phyloP scores from a whole-genome alignment of 2,329 filamentous ascomycete genomes.

The Sarocladium kiliense region DNA sequence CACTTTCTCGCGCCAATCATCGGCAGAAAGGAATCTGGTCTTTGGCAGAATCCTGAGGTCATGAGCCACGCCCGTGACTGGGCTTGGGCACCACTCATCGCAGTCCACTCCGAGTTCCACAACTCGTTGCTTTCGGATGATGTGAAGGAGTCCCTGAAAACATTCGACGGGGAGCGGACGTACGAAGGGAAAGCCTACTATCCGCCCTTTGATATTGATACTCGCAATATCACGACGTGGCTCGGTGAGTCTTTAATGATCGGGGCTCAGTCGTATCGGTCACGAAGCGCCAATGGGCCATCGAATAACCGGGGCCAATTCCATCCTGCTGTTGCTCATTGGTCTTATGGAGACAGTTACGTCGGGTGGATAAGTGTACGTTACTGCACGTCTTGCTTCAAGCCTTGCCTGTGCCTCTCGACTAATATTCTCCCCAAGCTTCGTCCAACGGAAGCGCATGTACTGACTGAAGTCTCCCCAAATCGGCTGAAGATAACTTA shows the following conservation, averaged over 20 bases:
- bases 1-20: slow-evolving; percentile 54
- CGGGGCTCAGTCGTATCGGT: slow-evolving; percentile 53
- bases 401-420: too few relatives aligned
- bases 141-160: slow-evolving; percentile 33
- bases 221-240: slow-evolving; percentile 56
- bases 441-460: slow-evolving; percentile 32
- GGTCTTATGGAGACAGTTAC: slow-evolving; percentile 36
- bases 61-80: slow-evolving; percentile 57
- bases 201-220: slow-evolving; percentile 51
- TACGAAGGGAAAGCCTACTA: slow-evolving; percentile 49
- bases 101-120: slow-evolving; percentile 47
- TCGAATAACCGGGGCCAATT: slow-evolving; percentile 44
- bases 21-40: slow-evolving; percentile 38
- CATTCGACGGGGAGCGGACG: slow-evolving; percentile 47
- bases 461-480: slow-evolving; percentile 36
- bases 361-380: slow-evolving; percentile 22
- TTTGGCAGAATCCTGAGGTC: slow-evolving; percentile 36
- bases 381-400: too few relatives aligned
- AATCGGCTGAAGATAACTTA: slow-evolving; percentile 45
- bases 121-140: slow-evolving; percentile 37
- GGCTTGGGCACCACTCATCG: slow-evolving; percentile 51
- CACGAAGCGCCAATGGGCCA: slow-evolving; percentile 47
- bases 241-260: slow-evolving; percentile 52
- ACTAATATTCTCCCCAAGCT: too few relatives aligned
- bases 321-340: slow-evolving; percentile 57